These are phyloP conservation scores for Exophiala mesophila DNA, from an alignment of 2,329 filamentous ascomycete species.

Conservation along the genomic window DNA sequence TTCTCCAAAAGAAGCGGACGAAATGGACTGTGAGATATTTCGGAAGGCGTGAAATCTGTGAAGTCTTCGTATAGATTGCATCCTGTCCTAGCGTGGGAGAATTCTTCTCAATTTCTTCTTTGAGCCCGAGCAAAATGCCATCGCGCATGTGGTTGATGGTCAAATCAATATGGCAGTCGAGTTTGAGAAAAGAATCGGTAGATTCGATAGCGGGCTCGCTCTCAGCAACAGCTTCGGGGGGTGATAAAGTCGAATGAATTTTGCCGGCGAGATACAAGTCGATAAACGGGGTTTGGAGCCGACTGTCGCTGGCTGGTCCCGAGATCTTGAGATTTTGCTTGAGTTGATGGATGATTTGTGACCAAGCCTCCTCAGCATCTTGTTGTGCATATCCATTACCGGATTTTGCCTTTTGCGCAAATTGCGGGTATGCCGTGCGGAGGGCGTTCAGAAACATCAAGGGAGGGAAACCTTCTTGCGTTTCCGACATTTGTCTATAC, in stretches of 20 bases:
- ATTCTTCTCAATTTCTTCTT: conserved; percentile 86
- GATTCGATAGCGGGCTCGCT: conserved; percentile 66
- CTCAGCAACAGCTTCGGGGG: conserved; percentile 66
- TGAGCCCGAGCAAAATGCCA: conserved; percentile 74
- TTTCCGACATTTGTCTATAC: conserved; percentile 84
- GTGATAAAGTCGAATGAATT: conserved; percentile 72
- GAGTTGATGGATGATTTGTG: conserved; percentile 82
- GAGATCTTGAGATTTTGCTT: conserved; percentile 68
- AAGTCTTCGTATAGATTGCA: conserved; percentile 81
- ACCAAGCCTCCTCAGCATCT: conserved; percentile 97
- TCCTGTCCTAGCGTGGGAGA: conserved; percentile 73
- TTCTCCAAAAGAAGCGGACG: conserved; percentile 97
- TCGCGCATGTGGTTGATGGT: conserved; percentile 87
- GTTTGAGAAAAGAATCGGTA: conserved; percentile 77
- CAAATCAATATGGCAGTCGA: conserved; percentile 90
- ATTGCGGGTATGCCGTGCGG: conserved; percentile 78
- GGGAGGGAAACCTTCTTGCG: conserved; percentile 80
- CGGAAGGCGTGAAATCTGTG: conserved; percentile 81
- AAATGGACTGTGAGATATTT: conserved; percentile 97
- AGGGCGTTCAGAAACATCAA: conserved; percentile 76
- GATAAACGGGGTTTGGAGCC: conserved; percentile 65
- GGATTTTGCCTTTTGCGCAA: conserved; percentile 79
- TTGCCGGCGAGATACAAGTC: conserved; percentile 85
- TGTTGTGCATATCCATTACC: conserved; percentile 90
- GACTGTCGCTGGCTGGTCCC: conserved; percentile 33